Evolutionary conservation across 2,329 filamentous ascomycete genomes (phyloP), one percentile per base, ranked within the genome.

Genomic region (Macrophomina pseudophaseolina): DNA sequence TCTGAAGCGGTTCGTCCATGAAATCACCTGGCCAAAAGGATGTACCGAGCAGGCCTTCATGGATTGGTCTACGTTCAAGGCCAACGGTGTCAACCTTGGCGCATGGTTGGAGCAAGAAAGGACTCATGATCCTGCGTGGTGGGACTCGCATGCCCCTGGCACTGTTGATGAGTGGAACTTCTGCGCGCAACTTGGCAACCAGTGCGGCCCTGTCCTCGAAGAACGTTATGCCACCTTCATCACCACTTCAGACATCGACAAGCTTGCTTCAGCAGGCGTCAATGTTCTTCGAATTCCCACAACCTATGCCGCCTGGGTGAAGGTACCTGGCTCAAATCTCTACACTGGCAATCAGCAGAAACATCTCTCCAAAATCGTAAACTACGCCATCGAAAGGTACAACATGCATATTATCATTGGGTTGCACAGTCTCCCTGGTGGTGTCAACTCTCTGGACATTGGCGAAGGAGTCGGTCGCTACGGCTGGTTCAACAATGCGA

Each of bases 361-460:
- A 5, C n/a, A 48, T n/a, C 71, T 71, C 0, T 62, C 56, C 54
- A 52, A 65, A 12, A 35, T 67, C 14, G 59, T 65, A 30, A 65
- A 59, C 7, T 80, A 80, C 62, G 77, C 77, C 42, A 80, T 79
- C 56, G 66, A 69, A 8, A 75, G 71, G 32, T 75, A 78, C 66
- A 71, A 70, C 52, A 79, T 78, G 76, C 76, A 79, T 65, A 69
- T 78, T 56, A 71, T 79, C 33, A 68, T 78, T n/a, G 76, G 73
- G 18, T 68, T 79, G 7, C 76, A 79, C 69, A 73, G 74, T 11
- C 71, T 75, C 8, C 70, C 72, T 23, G 71, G 76, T 32, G 71
- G 75, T 68, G 75, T 78, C 52, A 79, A 79, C 66, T 62, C 65
- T 52, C n/a, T 69, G 11, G 54, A 44, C 35, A 40, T 59, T 23